phyloP scores from a whole-genome alignment of 805 yeast genomes.

The Peterozyma toletana region DNA sequence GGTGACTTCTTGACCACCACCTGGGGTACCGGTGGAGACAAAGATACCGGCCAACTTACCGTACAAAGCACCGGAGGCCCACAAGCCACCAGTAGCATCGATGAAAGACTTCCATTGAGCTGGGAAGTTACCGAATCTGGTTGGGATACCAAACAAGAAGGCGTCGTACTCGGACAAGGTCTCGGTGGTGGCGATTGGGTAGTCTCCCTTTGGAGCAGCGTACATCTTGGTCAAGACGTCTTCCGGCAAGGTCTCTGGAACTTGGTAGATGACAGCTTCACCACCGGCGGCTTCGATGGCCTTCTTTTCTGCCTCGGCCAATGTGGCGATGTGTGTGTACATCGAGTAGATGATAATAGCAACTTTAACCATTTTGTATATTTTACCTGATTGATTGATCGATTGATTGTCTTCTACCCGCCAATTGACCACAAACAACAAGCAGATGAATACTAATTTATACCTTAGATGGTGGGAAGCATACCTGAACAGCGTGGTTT shows the following conservation, averaged over 20 bases:
- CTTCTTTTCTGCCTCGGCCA: constrained; percentile 61
- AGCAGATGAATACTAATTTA: no score
- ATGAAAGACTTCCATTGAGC: constrained; percentile 72
- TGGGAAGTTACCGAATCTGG: constrained; percentile 71
- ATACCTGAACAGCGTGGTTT: no score
- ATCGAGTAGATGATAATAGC: constrained; percentile 58
- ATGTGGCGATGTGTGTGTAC: constrained; percentile 64
- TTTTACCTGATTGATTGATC: no score
- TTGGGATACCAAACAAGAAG: constrained; percentile 72
- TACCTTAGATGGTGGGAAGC: no score
- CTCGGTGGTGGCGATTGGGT: constrained; percentile 52
- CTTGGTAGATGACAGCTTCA: constrained; percentile 64
- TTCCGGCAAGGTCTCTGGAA: constrained; percentile 67
- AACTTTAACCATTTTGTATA: no score
- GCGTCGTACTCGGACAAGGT: constrained; percentile 61
- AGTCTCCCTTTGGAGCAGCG: constrained; percentile 54
- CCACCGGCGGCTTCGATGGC: constrained; percentile 71
- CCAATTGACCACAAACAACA: no score
- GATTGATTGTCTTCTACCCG: no score
- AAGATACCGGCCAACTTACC: constrained; percentile 75
- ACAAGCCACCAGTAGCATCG: constrained; percentile 70
- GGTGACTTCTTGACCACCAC: constrained; percentile 82
- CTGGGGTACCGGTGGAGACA: constrained; percentile 63
- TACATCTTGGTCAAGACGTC: constrained; percentile 56
- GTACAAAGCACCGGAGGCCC: constrained; percentile 62